Base-by-base conservation (phyloP, 1,284 basidiomycete genomes). In the Ceratobasidium sp. region DNA sequence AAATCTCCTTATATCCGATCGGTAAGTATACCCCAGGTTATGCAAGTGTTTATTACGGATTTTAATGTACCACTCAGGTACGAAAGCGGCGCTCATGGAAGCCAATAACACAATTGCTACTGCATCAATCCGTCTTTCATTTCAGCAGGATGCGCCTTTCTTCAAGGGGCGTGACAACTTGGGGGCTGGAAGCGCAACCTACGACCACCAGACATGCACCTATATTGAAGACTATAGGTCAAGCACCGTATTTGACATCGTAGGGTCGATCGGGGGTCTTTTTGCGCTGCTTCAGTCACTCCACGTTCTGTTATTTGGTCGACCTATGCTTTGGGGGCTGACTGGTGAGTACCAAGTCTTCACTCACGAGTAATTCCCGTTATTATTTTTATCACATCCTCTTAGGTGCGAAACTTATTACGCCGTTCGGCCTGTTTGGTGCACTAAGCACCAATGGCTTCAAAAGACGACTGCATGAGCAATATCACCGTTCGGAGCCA, bases 371-470 rank as follows among this genome's bases (percentile, higher is more conserved):
- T 48, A 48, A 15, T 29, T 22, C 44, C 53, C 22, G 41, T 48
- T 47, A n/a, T n/a, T n/a, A 41, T 5, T 41, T 11, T 41, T 11
- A 41, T 11, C 36, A 11, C 6, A 41, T 41, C 45, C 29, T 53
- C 44, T 5, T 75, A 22, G 76, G 76, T 1, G 73, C 51, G 1
- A 65, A 65, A 33, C 63, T 65, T 3, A 51, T 65, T 47, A 29
- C 47, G 11, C 63, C 63, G 48, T 65, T 65, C 31, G 63, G 45
- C 44, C 29, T 31, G 62, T 50, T 50, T 53, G 76, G 47, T 62
- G 67, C 63, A 73, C 75, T 27, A 60, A 50, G n/a, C 33, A 75
- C 71, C 51, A 54, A 22, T 60, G 69, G 27, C 54, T 67, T 33
- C 62, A 63, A 74, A 76, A 53, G 6, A 7, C 54, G 31, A 2